Evolutionary conservation across 768 basidiomycete species (phyloP), one percentile per base, ranked within the genome.

Genomic region (Lactarius evosmus): DNA sequence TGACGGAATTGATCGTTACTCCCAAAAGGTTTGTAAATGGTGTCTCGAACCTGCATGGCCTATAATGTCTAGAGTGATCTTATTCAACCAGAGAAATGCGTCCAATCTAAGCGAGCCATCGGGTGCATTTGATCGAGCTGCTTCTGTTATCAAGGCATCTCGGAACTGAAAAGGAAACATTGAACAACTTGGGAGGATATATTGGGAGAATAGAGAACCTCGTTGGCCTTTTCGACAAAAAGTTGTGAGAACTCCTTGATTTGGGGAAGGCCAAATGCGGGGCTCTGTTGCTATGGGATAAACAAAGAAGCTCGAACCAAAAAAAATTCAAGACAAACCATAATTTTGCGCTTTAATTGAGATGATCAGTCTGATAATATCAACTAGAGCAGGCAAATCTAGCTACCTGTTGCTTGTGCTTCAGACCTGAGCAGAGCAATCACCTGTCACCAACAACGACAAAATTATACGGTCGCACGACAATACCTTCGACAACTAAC

Each of bases 201-300:
- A 4, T 32, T 34, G 41, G n/a, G 33, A 27, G 36, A 32, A 51
- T 12, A 30, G 41, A 51, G 25, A 57, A 61, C 67, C 63, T 50
- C 65, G 11, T 60, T 66, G 34, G 59, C 62, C 56, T 61, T 69
- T 57, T 69, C 51, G 22, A 65, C 41, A 19, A 68, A 62, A 33
- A 62, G 12, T 14, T n/a, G 52, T 9, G 60, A 58, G 40, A 55
- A 63, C 38, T 8, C 66, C n/a, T 41, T 62, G n/a, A 62, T 50
- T 33, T 56, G 56, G 5, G 65, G 41, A 8, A 29, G 62, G 46
- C 65, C 65, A 34, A 66, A 66, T 16, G 65, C 65, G n/a, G 65
- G 65, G 19, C 44, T 33, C 65, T 66, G n/a, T 38, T 38, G 16
- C 8, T 5, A n/a, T 19, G 50, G 53, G 32, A 32, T 66, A n/a